Base-by-base conservation (phyloP, 176 grass and related monocot genomes). In the Leersia perrieri region DNA sequence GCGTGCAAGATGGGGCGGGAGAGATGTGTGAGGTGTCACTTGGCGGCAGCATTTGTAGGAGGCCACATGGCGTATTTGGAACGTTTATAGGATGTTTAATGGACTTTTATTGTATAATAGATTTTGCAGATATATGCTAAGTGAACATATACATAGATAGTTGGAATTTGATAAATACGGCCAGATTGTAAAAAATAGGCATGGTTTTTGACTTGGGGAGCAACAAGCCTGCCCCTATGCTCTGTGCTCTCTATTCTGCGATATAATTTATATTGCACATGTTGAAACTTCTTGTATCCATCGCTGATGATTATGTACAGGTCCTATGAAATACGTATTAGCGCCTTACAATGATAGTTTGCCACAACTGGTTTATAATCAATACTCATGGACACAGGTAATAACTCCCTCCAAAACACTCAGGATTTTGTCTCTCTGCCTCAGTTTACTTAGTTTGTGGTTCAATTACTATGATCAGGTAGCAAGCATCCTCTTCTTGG, bases 401-500 rank as follows among this genome's bases (percentile, higher is more conserved):
- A 65, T 32, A 61, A 23, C 11, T 16, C 23, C 28, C 39, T 33
- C 20, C 18, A 49, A 1, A 22, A 1, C 10, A 3, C 6, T 30
- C 14, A 10, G 12, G 22, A 20, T 63, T 45, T 45, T 45, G 5
- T 45, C 42, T 49, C 15, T 49, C n/a, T n/a, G n/a, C n/a, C 35
- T 8, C 2, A 14, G 44, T 58, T 57, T 60, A 12, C 12, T 45
- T 8, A 29, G 40, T 44, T 30, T 79, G 22, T 35, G 4, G 18
- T 47, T 66, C 15, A 4, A 20, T 9, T 9, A 27, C 10, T 11
- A 20, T 25, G 2, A 0, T 68, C 67, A 91, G 87, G 13, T 87
- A 58, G 82, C 90, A 18, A 96, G 65, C 60, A 78, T 89, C 27
- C 57, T 95, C 23, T 96, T 96, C 44, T 9, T 90, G 20, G 90